Evolutionary conservation across 495 filamentous ascomycete species (phyloP).

Genomic region (Daldinia bambusicola): DNA sequence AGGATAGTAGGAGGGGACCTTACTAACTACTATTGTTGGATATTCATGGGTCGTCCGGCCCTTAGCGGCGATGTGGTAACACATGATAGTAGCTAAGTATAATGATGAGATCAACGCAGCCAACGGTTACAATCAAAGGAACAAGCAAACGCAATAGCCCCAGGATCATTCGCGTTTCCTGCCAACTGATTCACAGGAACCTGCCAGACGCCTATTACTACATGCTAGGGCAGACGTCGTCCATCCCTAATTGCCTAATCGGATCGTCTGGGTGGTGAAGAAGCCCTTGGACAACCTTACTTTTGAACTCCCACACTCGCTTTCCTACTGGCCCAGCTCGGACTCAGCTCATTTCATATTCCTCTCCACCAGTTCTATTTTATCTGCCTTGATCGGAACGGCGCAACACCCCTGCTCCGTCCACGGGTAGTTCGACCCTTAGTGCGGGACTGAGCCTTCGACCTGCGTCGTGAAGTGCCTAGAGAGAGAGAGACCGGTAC

Average conservation of each 20-base stretch:
- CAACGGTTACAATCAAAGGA: slow-evolving; percentile 39
- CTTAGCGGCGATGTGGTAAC: slow-evolving; percentile 37
- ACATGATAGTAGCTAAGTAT: slow-evolving; percentile 39
- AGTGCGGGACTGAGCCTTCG: slow-evolving; percentile 32
- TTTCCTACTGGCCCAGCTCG: slow-evolving; percentile 18
- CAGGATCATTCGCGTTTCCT: slow-evolving; percentile 32
- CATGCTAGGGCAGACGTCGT: slow-evolving; percentile 25
- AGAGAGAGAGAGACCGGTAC: slow-evolving; percentile 8
- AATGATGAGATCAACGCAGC: slow-evolving; percentile 40
- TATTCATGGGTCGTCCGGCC: slow-evolving; percentile 21
- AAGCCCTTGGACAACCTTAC: slow-evolving; percentile 18
- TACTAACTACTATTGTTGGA: slow-evolving; percentile 32
- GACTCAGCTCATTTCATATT: slow-evolving; percentile 27
- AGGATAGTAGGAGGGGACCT: slow-evolving; percentile 3
- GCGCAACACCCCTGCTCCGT: slow-evolving; percentile 34
- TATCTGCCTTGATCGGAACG: slow-evolving; percentile 32
- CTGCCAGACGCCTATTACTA: slow-evolving; percentile 40
- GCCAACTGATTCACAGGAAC: slow-evolving; percentile 33
- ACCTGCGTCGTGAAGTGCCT: slow-evolving; percentile 27
- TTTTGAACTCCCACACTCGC: slow-evolving; percentile 19
- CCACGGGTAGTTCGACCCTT: slow-evolving; percentile 34
- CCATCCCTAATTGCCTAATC: slow-evolving; percentile 31
- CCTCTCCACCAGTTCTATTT: slow-evolving; percentile 36
- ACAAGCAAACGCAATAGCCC: slow-evolving; percentile 35
- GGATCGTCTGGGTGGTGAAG: slow-evolving; percentile 28